Percentiles rank a stretch among this genome's conserved stretches.
These are phyloP conservation scores for Suillus bovinus DNA, from an alignment of 768 basidiomycete genomes.

Conservation along the genomic window DNA sequence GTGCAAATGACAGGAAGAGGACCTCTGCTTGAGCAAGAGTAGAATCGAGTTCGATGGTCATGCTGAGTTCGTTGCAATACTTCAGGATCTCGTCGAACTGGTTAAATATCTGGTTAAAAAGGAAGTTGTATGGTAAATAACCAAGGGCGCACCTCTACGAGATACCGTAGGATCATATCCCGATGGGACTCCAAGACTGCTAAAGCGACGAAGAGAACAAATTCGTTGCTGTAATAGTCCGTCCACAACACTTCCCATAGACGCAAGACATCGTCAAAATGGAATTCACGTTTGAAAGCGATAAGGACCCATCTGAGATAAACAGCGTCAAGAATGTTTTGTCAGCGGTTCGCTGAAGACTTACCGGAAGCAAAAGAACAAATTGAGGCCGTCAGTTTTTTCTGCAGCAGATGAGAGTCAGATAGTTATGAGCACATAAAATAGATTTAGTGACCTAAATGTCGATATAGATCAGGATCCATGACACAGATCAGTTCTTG, in stretches of 20 bases:
- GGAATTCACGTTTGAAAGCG: slow-evolving; percentile 94
- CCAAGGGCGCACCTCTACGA: slow-evolving; percentile 72
- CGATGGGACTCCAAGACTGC: slow-evolving; percentile 94
- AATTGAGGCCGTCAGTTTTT: slow-evolving; percentile 83
- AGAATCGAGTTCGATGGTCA: slow-evolving; percentile 95
- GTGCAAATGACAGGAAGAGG: slow-evolving; percentile 88
- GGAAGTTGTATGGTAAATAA: background rate
- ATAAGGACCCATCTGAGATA: slow-evolving; percentile 83
- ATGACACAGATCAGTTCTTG: slow-evolving; percentile 91
- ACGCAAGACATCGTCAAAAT: slow-evolving; percentile 84
- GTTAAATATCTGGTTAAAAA: slow-evolving; percentile 4
- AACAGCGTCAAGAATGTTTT: slow-evolving; percentile 1
- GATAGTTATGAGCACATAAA: background rate
- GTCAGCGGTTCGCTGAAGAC: slow-evolving; percentile 18
- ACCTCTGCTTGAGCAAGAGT: slow-evolving; percentile 97
- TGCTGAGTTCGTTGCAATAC: slow-evolving; percentile 94
- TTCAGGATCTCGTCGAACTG: slow-evolving; percentile 84
- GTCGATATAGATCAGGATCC: slow-evolving; percentile 94
- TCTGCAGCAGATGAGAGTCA: slow-evolving; percentile 46
- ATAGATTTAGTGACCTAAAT: slow-evolving; percentile 56
- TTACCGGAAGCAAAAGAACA: slow-evolving; percentile 98
- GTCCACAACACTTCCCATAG: slow-evolving; percentile 97
- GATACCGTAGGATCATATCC: slow-evolving; percentile 92
- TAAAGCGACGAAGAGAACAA: slow-evolving; percentile 92
- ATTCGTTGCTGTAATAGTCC: slow-evolving; percentile 83